Conservation (phyloP, 345 rosid species). For the Eucalyptus camaldulensis region DNA sequence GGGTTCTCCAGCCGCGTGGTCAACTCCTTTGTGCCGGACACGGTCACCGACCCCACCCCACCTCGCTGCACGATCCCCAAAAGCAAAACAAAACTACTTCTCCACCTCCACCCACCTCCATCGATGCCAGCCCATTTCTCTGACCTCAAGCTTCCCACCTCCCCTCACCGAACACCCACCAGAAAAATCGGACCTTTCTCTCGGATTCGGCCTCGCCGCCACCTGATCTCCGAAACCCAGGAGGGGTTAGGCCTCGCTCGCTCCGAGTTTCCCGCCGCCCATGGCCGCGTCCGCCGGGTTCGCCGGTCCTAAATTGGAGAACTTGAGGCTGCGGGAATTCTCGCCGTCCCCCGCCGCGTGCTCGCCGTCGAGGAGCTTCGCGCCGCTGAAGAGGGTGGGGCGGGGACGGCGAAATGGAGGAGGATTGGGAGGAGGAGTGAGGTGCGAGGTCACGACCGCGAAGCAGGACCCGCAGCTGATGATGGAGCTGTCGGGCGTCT, state of each 20-base stretch:
- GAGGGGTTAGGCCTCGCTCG: background rate
- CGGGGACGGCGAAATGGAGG: background rate
- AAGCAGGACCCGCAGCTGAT: background rate
- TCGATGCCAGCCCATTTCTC: background rate
- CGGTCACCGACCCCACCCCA: background rate
- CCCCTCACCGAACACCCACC: background rate
- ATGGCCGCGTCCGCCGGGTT: background rate
- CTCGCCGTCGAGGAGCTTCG: background rate
- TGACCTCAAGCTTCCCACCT: background rate
- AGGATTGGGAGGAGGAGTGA: background rate
- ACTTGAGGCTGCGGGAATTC: background rate
- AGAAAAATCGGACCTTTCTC: background rate
- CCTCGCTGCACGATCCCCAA: background rate
- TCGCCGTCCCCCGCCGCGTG: background rate
- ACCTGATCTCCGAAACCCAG: background rate
- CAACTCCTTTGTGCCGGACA: background rate
- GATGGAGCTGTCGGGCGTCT: slow-evolving; percentile 21
- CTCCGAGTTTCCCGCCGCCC: background rate
- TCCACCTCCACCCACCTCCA: background rate
- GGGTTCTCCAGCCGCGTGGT: background rate
- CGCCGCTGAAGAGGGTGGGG: background rate
- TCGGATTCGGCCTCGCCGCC: background rate
- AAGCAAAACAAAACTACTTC: background rate
- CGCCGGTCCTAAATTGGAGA: background rate
- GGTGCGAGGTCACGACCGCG: background rate